Evolutionary conservation across 1,284 basidiomycete species (phyloP).

Genomic region (Boletus calvinii): DNA sequence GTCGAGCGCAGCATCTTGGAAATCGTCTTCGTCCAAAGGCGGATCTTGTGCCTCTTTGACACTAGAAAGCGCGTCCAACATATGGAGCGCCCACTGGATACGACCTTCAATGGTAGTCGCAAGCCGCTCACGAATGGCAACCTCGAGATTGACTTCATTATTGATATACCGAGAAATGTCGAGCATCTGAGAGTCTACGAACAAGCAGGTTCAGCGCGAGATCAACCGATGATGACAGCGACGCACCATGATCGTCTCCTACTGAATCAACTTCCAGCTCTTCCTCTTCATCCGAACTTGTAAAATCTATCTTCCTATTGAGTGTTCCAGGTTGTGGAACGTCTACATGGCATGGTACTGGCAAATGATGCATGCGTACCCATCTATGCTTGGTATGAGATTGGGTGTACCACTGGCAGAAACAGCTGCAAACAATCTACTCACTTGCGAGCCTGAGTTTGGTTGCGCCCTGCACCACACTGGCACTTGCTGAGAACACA

Average conservation of each 20-base stretch:
- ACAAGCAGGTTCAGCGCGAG: background rate
- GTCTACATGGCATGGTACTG: slow-evolving; percentile 18
- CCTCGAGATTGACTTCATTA: slow-evolving; percentile 64
- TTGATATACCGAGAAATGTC: slow-evolving; percentile 23
- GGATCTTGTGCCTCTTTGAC: slow-evolving; percentile 19
- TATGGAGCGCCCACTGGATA: slow-evolving; percentile 61
- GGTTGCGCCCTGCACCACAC: too few species aligned
- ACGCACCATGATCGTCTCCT: slow-evolving; percentile 23
- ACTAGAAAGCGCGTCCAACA: slow-evolving; percentile 50
- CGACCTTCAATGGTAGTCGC: slow-evolving; percentile 56
- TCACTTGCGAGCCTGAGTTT: too few species aligned
- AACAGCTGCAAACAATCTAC: slow-evolving; percentile 6
- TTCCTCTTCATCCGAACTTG: slow-evolving; percentile 17
- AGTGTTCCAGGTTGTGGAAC: slow-evolving; percentile 9
- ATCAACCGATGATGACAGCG: background rate
- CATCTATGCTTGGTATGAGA: slow-evolving; percentile 19
- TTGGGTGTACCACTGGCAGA: too few species aligned
- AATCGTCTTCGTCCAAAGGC: slow-evolving; percentile 28
- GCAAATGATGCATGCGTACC: slow-evolving; percentile 25
- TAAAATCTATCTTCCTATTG: slow-evolving; percentile 10
- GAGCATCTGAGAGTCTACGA: slow-evolving; percentile 19
- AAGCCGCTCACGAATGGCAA: slow-evolving; percentile 56
- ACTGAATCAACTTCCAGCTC: slow-evolving; percentile 11
- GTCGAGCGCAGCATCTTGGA: slow-evolving; percentile 55
- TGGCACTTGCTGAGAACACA: too few species aligned